These are phyloP conservation scores for Cinnamomum micranthum DNA, from an alignment of 164 flowering plant genomes.

Conservation along the genomic window DNA sequence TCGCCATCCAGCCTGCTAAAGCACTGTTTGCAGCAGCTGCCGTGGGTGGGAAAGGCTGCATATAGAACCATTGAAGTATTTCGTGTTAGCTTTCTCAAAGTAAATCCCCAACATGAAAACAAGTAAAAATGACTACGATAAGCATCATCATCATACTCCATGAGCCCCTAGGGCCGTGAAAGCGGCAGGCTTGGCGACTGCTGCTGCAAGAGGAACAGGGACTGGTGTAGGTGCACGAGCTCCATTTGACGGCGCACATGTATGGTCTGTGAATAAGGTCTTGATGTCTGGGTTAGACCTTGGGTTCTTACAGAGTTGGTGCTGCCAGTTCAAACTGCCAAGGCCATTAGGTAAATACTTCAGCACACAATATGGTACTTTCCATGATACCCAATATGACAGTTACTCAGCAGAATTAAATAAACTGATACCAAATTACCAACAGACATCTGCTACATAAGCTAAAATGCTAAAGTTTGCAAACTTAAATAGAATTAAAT, in stretches of 20 bases:
- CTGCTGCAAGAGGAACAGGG: slow-evolving; percentile 63
- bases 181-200: slow-evolving; percentile 62
- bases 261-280: slow-evolving; percentile 80
- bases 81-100: not conserved
- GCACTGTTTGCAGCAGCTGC: slow-evolving; percentile 55
- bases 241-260: slow-evolving; percentile 77
- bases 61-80: slow-evolving; percentile 1
- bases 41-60: slow-evolving; percentile 68
- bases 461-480: not conserved
- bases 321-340: slow-evolving; percentile 95
- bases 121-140: not conserved
- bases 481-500: not conserved
- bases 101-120: not conserved
- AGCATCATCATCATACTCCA: slow-evolving; percentile 43
- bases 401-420: too few relatives aligned
- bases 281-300: slow-evolving; percentile 92
- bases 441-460: not conserved
- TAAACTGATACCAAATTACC: too few relatives aligned
- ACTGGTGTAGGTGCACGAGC: slow-evolving; percentile 71
- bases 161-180: slow-evolving; percentile 69
- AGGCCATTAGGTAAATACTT: slow-evolving; percentile 11
- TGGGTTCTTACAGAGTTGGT: slow-evolving; percentile 91
- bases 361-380: slow-evolving; percentile 5
- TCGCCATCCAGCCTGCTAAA: slow-evolving; percentile 90
- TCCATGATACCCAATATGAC: not conserved